Conservation (phyloP, 2,329 filamentous ascomycete genomes). For the Madurella mycetomatis region DNA sequence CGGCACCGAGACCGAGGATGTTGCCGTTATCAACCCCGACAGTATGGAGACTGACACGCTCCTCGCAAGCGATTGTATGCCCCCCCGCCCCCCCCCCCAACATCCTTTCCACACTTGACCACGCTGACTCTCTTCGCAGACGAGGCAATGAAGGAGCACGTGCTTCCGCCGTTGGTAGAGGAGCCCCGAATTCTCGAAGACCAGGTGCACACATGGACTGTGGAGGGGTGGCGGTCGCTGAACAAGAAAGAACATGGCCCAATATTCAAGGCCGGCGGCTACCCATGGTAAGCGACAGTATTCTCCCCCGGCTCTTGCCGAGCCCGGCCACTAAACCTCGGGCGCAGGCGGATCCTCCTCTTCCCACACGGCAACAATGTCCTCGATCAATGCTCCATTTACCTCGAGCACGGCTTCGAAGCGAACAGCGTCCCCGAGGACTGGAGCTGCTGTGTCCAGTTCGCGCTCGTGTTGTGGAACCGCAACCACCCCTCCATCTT, state of each 20-base stretch:
- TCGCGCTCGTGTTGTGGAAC: constrained; percentile 91
- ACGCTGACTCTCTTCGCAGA: constrained; percentile 43
- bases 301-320: not conserved
- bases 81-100: constrained; percentile 6
- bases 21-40: constrained; percentile 54
- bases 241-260: constrained; percentile 83
- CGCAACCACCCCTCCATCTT: constrained; percentile 85
- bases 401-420: constrained; percentile 90
- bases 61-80: constrained; percentile 49
- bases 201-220: constrained; percentile 76
- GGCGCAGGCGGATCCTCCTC: constrained; percentile 77
- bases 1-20: constrained; percentile 46
- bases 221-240: constrained; percentile 74
- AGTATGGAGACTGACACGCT: constrained; percentile 34
- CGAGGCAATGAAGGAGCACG: constrained; percentile 78
- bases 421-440: constrained; percentile 72
- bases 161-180: constrained; percentile 66
- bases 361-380: constrained; percentile 95
- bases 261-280: constrained; percentile 77
- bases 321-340: constrained; percentile 2
- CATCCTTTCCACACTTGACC: not conserved
- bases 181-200: constrained; percentile 79
- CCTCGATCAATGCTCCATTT: constrained; percentile 81
- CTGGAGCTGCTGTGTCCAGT: constrained; percentile 96
- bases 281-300: constrained; percentile 65